These are phyloP conservation scores for Pyrenophora seminiperda DNA, from an alignment of 2,329 filamentous ascomycete species.

Conservation along the genomic window DNA sequence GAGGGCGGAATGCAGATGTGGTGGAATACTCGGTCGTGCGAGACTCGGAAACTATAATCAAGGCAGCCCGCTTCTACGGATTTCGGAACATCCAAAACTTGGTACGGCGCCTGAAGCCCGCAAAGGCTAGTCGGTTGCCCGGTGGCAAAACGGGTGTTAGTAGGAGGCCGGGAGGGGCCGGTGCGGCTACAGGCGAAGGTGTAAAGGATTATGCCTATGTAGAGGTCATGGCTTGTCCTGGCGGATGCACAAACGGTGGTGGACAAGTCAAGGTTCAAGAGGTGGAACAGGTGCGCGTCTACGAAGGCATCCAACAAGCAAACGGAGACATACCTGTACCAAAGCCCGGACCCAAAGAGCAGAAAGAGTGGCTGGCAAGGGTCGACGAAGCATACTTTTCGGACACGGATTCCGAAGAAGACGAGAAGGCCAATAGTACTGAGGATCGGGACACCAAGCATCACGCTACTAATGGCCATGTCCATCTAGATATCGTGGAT, in stretches of 20 bases:
- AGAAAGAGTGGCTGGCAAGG: conserved; percentile 68
- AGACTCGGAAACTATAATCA: conserved; percentile 45
- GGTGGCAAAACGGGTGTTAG: conserved; percentile 41
- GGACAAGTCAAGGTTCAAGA: conserved; percentile 94
- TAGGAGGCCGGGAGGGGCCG: conserved; percentile 73
- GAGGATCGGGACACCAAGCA: conserved; percentile 46
- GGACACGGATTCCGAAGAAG: conserved; percentile 56
- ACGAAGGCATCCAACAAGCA: conserved; percentile 32
- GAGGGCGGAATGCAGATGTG: conserved; percentile 89
- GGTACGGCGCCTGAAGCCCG: conserved; percentile 86
- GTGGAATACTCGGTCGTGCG: conserved; percentile 77
- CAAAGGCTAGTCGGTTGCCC: conserved; percentile 64
- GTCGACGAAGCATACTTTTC: conserved; percentile 83
- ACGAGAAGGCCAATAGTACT: conserved; percentile 41
- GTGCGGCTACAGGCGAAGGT: conserved; percentile 62
- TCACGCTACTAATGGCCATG: conserved; percentile 8
- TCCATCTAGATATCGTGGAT: conserved; percentile 53
- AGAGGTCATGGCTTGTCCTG: conserved; percentile 98
- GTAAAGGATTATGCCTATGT: conserved; percentile 84
- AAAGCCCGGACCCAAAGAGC: conserved; percentile 74
- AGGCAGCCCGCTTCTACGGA: conserved; percentile 83
- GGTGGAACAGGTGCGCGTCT: conserved; percentile 54
- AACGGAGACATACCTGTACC: conserved; percentile 39
- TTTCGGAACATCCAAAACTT: conserved; percentile 99
- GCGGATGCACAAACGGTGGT: conserved; percentile 97